Evolutionary conservation across 805 yeast genomes (phyloP).

Genomic region (Yamadazyma laniorum): DNA sequence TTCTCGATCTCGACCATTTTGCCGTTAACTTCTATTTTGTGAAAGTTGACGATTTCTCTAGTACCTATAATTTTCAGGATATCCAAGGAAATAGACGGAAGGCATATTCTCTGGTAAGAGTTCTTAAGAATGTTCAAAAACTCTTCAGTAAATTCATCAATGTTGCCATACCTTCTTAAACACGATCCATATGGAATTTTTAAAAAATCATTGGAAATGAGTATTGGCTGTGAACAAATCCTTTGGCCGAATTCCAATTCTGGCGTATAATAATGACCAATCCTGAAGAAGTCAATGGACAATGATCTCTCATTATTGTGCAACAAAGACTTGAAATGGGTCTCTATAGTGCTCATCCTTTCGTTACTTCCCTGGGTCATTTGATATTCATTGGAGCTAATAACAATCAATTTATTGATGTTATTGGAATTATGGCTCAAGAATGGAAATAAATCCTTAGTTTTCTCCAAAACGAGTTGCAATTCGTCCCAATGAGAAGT

Average conservation of each 20-base stretch:
- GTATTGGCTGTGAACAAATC: constrained; percentile 11
- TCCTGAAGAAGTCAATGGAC: constrained; percentile 23
- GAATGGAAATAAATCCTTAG: constrained; percentile 26
- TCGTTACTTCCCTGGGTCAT: constrained; percentile 1
- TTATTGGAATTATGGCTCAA: constrained; percentile 13
- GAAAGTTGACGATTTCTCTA: constrained; percentile 16
- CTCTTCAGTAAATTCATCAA: constrained; percentile 17
- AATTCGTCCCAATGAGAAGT: constrained; percentile 22
- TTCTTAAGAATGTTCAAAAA: constrained; percentile 14
- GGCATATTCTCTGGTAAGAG: constrained; percentile 19
- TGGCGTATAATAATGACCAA: constrained; percentile 20
- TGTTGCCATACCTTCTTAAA: constrained; percentile 18
- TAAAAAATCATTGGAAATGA: constrained; percentile 14
- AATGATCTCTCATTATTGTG: constrained; percentile 16
- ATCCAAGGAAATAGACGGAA: constrained; percentile 22
- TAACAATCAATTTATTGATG: constrained; percentile 14
- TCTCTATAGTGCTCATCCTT: constrained; percentile 8
- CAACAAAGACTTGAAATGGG: constrained; percentile 12
- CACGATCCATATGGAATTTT: constrained; percentile 19
- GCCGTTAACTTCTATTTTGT: constrained; percentile 25
- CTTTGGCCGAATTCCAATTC: constrained; percentile 15
- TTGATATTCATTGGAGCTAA: constrained; percentile 16
- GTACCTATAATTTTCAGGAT: constrained; percentile 17
- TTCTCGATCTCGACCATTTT: constrained; percentile 15
- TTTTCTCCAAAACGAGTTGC: constrained; percentile 24